These are phyloP conservation scores for Tricholoma matsutake DNA, from an alignment of 768 basidiomycete species.

Conservation along the genomic window DNA sequence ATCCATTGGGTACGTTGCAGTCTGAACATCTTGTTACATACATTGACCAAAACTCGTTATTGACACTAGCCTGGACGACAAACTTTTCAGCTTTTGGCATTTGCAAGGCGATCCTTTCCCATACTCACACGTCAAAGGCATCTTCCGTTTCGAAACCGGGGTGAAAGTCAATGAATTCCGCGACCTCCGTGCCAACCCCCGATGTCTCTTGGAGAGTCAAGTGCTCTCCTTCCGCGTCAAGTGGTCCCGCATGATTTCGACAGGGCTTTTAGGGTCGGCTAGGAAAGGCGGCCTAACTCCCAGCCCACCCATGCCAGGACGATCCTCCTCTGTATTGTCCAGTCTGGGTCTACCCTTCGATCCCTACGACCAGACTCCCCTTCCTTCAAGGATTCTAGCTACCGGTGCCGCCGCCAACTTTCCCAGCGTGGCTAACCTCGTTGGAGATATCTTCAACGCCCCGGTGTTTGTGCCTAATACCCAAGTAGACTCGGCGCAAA, in stretches of 20 bases:
- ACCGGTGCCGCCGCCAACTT: slow-evolving; percentile 84
- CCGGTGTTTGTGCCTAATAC: slow-evolving; percentile 72
- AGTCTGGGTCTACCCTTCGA: slow-evolving; percentile 72
- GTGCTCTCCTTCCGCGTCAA: slow-evolving; percentile 78
- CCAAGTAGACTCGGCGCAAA: slow-evolving; percentile 75
- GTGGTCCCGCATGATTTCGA: slow-evolving; percentile 71
- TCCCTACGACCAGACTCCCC: slow-evolving; percentile 66
- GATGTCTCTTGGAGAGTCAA: slow-evolving; percentile 82
- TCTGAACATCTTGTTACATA: slow-evolving; percentile 3
- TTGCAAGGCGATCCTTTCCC: slow-evolving; percentile 77
- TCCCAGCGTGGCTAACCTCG: slow-evolving; percentile 74
- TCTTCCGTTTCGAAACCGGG: slow-evolving; percentile 85
- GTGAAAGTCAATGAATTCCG: slow-evolving; percentile 87
- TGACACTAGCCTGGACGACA: slow-evolving; percentile 73
- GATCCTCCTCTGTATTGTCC: slow-evolving; percentile 27
- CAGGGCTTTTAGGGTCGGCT: slow-evolving; percentile 58
- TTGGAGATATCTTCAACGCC: slow-evolving; percentile 81
- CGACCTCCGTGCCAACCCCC: slow-evolving; percentile 84
- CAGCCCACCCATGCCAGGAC: slow-evolving; percentile 31
- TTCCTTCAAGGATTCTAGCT: slow-evolving; percentile 65
- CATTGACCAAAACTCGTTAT: neutral
- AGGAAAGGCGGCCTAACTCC: slow-evolving; percentile 32
- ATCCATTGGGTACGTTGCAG: slow-evolving; percentile 68
- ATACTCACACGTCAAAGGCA: slow-evolving; percentile 77
- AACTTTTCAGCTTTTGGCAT: slow-evolving; percentile 88